A percentile compares a stretch with the other conserved stretches of the same genome.
These are phyloP conservation scores for Thecaphora thlaspeos DNA, from an alignment of 1,284 basidiomycete genomes.

Conservation along the genomic window DNA sequence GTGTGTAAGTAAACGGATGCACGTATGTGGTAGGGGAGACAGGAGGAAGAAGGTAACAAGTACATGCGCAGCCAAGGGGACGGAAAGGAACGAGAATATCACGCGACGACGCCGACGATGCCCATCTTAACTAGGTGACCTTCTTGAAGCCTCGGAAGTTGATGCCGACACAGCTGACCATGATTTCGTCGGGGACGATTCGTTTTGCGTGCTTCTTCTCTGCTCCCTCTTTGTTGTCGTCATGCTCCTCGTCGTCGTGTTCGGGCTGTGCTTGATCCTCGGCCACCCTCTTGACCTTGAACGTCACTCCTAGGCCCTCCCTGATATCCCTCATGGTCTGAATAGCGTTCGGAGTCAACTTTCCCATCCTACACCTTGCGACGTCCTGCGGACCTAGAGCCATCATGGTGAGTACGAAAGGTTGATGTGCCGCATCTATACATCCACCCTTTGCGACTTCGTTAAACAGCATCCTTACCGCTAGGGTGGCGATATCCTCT, in stretches of 20 bases:
- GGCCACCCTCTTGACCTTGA: conserved; percentile 59
- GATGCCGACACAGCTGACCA: conserved; percentile 48
- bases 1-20: no score
- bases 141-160: conserved; percentile 49
- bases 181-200: conserved; percentile 16
- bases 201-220: conserved; percentile 8
- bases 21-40: no score
- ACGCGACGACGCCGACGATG: no score
- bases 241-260: conserved; percentile 4
- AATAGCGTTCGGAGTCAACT: conserved; percentile 72
- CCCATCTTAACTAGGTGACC: conserved; percentile 29
- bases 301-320: conserved; percentile 72
- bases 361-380: conserved; percentile 79
- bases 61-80: no score
- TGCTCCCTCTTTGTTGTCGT: conserved; percentile 15
- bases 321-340: conserved; percentile 85
- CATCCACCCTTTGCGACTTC: conserved; percentile 84
- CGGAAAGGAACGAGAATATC: no score
- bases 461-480: conserved; percentile 73
- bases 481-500: conserved; percentile 83
- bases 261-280: conserved; percentile 3
- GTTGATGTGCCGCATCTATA: conserved; percentile 85
- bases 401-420: conserved; percentile 85
- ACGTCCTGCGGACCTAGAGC: conserved; percentile 94
- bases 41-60: no score